These are phyloP conservation scores for Cordyceps cicadae DNA, from an alignment of 2,329 filamentous ascomycete species.

Conservation along the genomic window DNA sequence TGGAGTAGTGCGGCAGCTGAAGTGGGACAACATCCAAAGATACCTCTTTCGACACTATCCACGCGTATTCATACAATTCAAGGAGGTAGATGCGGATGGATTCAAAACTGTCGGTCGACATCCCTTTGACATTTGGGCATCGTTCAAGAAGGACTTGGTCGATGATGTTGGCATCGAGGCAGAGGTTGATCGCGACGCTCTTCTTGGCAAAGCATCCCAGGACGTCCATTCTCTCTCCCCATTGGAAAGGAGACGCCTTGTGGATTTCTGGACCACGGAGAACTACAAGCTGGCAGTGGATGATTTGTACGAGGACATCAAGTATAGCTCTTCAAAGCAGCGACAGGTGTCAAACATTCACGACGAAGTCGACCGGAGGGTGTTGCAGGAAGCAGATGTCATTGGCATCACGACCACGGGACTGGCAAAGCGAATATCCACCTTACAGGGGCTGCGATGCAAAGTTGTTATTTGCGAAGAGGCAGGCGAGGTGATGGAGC, in stretches of 20 bases:
- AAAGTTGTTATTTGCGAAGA: conserved; percentile 57
- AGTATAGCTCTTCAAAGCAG: neutral
- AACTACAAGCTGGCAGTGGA: conserved; percentile 1
- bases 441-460: conserved; percentile 35
- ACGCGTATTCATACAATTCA: neutral
- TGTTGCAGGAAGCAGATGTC: conserved; percentile 31
- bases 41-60: neutral
- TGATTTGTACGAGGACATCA: neutral
- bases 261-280: neutral
- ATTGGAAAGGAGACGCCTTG: neutral
- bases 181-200: neutral
- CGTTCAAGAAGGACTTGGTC: too few species aligned
- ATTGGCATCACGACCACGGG: conserved; percentile 52
- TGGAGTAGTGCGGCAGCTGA: neutral
- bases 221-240: neutral
- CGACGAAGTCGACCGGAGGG: conserved; percentile 26
- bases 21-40: neutral
- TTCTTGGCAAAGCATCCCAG: neutral
- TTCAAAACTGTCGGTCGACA: conserved; percentile 1
- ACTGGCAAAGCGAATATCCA: conserved; percentile 38
- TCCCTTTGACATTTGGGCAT: conserved; percentile 9
- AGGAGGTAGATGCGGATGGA: neutral
- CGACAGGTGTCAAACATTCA: conserved; percentile 12
- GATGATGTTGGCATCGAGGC: neutral
- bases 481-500: conserved; percentile 56